Evolutionary conservation across 306 rosid species (phyloP), one percentile per base, ranked within the genome.

Genomic region (Rosa multiflora): DNA sequence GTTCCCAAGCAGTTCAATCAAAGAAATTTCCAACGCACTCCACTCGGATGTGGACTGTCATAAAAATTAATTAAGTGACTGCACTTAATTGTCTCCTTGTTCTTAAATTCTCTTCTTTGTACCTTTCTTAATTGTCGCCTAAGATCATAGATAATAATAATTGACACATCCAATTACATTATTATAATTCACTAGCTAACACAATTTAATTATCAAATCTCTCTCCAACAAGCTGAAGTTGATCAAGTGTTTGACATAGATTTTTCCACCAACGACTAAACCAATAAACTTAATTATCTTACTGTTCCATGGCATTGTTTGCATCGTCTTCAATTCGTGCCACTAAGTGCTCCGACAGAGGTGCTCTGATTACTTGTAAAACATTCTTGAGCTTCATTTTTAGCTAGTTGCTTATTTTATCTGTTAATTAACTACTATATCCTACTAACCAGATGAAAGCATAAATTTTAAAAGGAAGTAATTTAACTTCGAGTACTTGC

Each of bases 181-280:
- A 10, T 73, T 55, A 15, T 73, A 73, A 53, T 37, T 35, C 3
- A 44, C 26, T 75, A 32, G 37, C 37, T 32, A 43, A 26, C 23
- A 58, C 10, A 37, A 23, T 11, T 73, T 64, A 26, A 80, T 74
- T 29, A 32, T 44, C 47, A 58, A 70, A 49, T 71, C 29, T 40
- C 42, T 71, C 26, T 53, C 70, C 6, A 32, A 51, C 18, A 37
- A 73, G n/a, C 15, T 17, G 9, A 53, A 70, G 82, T 3, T 55
- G 15, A 64, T 48, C 23, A 75, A 79, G 67, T 73, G 71, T 62
- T 64, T 74, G 18, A 74, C 89, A 83, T 89, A 64, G 90, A 80
- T 78, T 80, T 87, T 84, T 81, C 82, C 88, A 80, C 91, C 89
- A 26, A 51, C 88, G 87, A 85, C 71, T 82, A 74, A 70, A 85